Base-by-base conservation (phyloP, 306 rosid genomes). In the Prunus fruticosa region DNA sequence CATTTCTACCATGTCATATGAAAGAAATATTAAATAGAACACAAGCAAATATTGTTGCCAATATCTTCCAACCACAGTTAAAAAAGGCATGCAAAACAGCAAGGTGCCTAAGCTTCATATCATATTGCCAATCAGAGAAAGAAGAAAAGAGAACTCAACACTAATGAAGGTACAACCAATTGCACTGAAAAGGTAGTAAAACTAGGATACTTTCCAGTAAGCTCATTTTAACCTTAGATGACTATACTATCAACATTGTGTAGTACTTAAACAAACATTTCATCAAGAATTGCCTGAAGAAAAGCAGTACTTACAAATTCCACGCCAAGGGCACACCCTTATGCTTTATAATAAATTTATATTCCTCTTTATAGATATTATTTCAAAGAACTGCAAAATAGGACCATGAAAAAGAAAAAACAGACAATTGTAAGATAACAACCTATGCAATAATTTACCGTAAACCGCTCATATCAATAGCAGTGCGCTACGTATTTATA, bases 1-100 rank as follows among this genome's bases (percentile, higher is more conserved):
- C 89, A 75, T 88, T 89, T 73, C 98, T 93, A 81, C 77, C 81
- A 77, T 19, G 58, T 67, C 41, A 70, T 78, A 50, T 20, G 67
- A 80, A 56, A 76, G 51, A 23, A 54, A 49, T 27, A 78, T 18
- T 41, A 71, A 11, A 61, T 63, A 20, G 62, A 57, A 56, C 47
- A 53, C 25, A 30, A 20, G 27, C 25, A 63, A 50, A 32, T 45
- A 54, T 8, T 46, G 38, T 61, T 51, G 22, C 11, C 51, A 45
- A 67, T 13, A 13, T 67, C 16, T 50, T 54, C 65, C 76, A 51
- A 74, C 43, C 20, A 43, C 52, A 61, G 43, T 54, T 28, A n/a
- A 47, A 30, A 16, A 46, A 69, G 58, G 61, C 22, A 63, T 70
- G 43, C 25, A 64, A 14, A 28, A 16, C 18, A 14, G 19, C 18